Conservation (phyloP, 352 stramenopile genomes). For the Phytophthora multivora region DNA sequence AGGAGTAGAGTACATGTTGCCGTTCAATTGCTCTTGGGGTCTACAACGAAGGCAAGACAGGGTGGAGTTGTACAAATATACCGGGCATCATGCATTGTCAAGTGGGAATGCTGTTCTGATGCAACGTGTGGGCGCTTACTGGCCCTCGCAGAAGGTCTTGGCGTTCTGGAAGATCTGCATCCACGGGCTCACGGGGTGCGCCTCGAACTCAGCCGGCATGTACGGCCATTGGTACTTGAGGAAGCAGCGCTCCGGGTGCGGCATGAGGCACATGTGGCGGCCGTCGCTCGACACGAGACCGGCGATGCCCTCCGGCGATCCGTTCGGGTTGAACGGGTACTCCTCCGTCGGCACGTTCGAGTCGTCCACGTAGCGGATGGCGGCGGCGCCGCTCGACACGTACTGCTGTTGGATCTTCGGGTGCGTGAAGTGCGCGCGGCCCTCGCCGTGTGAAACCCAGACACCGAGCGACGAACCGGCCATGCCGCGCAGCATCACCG, state of each 20-base stretch:
- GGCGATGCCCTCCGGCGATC: slow-evolving; percentile 96
- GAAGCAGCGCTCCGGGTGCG: slow-evolving; percentile 98
- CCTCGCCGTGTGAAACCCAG: slow-evolving; percentile 96
- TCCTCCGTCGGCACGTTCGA: slow-evolving; percentile 92
- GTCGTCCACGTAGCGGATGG: slow-evolving; percentile 98
- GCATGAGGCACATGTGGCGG: slow-evolving; percentile 99
- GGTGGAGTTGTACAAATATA: slow-evolving; percentile 20
- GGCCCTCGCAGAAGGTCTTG: slow-evolving; percentile 94
- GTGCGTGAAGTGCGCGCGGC: slow-evolving; percentile 96
- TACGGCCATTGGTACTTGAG: slow-evolving; percentile 98
- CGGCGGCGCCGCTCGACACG: slow-evolving; percentile 91
- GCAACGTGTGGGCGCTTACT: slow-evolving; percentile 32
- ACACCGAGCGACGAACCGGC: slow-evolving; percentile 96
- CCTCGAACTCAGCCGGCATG: slow-evolving; percentile 86
- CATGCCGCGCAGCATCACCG: slow-evolving; percentile 99
- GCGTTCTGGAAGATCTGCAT: slow-evolving; percentile 99
- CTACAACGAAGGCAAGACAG: not conserved
- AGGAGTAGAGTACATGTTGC: slow-evolving; percentile 11
- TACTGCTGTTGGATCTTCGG: slow-evolving; percentile 89
- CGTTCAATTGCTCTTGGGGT: not conserved
- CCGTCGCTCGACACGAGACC: slow-evolving; percentile 97
- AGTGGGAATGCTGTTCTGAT: slow-evolving; percentile 13
- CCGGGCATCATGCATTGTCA: slow-evolving; percentile 23
- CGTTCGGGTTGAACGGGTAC: slow-evolving; percentile 99
- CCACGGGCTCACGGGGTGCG: slow-evolving; percentile 92